Evolutionary conservation across 2,329 filamentous ascomycete species (phyloP), one percentile per base, ranked within the genome.

Genomic region (Aspergillus sp.): DNA sequence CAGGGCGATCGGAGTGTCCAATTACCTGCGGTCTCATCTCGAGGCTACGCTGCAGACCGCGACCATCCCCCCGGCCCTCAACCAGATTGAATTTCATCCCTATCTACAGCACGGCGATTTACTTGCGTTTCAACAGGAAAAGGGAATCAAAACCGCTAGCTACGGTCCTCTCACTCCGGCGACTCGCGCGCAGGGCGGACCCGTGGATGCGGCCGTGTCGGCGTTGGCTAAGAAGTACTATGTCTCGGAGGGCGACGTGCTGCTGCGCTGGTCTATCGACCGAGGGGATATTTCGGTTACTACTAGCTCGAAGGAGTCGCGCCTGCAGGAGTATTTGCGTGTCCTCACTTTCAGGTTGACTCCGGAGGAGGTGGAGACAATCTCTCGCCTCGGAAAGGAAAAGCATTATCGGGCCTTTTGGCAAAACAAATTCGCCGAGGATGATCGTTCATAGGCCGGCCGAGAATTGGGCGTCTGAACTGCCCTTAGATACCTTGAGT

Each of bases 1-100:
- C 5, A 83, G 82, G 56, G 83, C 82, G 6, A 88, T 88, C 61
- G 86, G 86, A 22, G 85, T 88, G 22, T 87, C 84, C 57, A 88
- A 86, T 72, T 89, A 82, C 71, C 73, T 83, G 6, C 78, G 81
- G 24, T 70, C 75, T 22, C 82, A 88, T 59, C 75, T 88, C 18
- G 79, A 85, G 50, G 78, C 80, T 11, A 80, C 84, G 20, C 74
- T 81, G 39, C 69, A 77, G 59, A 78, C 76, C 0, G 79, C 79
- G 16, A 76, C 70, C 45, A 71, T 77, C 7, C 68, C 70, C 3
- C 81, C 81, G 4, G 72, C 69, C 3, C 66, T 73, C 54, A 74
- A 75, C 54, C 72, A 75, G 61, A 71, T 74, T 24, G 72, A 75
- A 60, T 72, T 66, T 20, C 71, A 83, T 63, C 78, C 80, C 4